A percentile compares a stretch with the other conserved stretches of the same genome.
phyloP scores from a whole-genome alignment of 2,329 filamentous ascomycete species.

The Truncatella angustata region DNA sequence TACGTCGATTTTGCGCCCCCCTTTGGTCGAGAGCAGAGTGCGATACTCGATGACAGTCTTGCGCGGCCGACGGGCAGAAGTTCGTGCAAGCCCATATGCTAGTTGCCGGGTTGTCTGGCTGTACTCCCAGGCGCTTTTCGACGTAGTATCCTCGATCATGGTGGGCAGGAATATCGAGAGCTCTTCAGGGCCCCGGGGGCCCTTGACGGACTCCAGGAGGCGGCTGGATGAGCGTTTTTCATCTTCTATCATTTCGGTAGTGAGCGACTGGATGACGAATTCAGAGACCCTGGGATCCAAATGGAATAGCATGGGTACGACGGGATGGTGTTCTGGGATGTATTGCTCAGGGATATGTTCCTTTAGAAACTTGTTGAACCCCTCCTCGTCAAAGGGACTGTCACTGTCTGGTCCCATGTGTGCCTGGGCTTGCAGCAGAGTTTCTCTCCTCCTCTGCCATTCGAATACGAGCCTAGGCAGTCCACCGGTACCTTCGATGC shows the following conservation, averaged over 20 bases:
- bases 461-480: conserved; percentile 30
- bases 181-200: conserved; percentile 21
- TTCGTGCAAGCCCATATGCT: conserved; percentile 34
- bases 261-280: conserved; percentile 34
- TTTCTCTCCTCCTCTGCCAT: conserved; percentile 14
- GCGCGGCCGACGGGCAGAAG: conserved; percentile 9
- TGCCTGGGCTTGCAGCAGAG: conserved; percentile 18
- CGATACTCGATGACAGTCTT: conserved; percentile 36
- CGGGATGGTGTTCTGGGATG: conserved; percentile 22
- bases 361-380: conserved; percentile 22
- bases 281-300: conserved; percentile 36
- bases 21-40: conserved; percentile 27
- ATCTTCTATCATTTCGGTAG: conserved; percentile 27
- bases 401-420: conserved; percentile 21
- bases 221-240: conserved; percentile 15
- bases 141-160: conserved; percentile 36
- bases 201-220: conserved; percentile 11
- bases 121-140: conserved; percentile 37
- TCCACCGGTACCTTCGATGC: conserved; percentile 25
- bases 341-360: conserved; percentile 22
- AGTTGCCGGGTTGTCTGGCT: conserved; percentile 34
- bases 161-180: conserved; percentile 37
- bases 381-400: conserved; percentile 6
- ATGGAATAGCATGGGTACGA: conserved; percentile 19
- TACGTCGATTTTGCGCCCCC: conserved; percentile 31